phyloP scores from a whole-genome alignment of 2,329 filamentous ascomycete genomes.

The Chaetothyriales sp. region DNA sequence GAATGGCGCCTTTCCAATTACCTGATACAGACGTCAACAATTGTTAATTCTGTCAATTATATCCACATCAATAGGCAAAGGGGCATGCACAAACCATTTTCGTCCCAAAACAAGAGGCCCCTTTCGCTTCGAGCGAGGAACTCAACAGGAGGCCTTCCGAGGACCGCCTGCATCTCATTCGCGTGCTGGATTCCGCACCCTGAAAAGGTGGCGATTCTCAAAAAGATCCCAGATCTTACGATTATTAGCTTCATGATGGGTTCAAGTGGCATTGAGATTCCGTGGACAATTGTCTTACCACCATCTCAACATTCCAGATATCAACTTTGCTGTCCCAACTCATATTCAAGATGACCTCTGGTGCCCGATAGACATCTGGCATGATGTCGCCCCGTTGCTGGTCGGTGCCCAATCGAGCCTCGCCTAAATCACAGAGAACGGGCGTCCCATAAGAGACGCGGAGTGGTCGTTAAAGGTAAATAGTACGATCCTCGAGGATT shows the following conservation, averaged over 20 bases:
- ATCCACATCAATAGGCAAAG: background rate
- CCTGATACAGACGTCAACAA: background rate
- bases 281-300: slow-evolving; percentile 12
- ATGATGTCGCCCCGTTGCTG: slow-evolving; percentile 16
- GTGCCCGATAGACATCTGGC: slow-evolving; percentile 21
- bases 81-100: background rate
- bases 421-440: slow-evolving; percentile 21
- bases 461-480: slow-evolving; percentile 18
- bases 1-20: background rate
- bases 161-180: background rate
- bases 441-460: slow-evolving; percentile 10
- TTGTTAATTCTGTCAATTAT: background rate
- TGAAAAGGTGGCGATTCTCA: background rate
- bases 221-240: background rate
- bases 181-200: background rate
- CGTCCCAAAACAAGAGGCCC: background rate
- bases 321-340: slow-evolving; percentile 20
- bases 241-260: background rate
- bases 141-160: background rate
- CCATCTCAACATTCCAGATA: slow-evolving; percentile 21
- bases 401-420: slow-evolving; percentile 15
- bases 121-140: background rate
- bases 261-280: background rate
- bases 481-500: slow-evolving; percentile 17
- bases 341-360: slow-evolving; percentile 22